Base-by-base conservation (phyloP, 2,329 filamentous ascomycete species). In the Parascedosporium putredinis region DNA sequence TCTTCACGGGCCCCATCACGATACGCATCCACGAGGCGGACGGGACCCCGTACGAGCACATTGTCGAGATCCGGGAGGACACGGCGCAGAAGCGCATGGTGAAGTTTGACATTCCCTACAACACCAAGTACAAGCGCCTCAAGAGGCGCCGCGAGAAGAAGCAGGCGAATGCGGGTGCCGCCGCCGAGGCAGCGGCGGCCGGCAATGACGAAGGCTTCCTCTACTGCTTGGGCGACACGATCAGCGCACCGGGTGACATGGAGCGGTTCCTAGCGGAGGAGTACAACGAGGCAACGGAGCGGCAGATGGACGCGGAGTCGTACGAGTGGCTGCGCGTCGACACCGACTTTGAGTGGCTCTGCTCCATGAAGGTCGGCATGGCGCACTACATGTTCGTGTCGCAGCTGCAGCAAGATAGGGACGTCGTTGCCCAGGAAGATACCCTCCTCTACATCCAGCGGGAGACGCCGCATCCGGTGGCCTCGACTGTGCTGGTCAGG, bases 301-400 rank as follows among this genome's bases (percentile, higher is more conserved):
- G 84, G 31, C 83, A 82, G 59, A 97, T 98, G 90, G 88, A 93
- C 51, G 82, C 89, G 55, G 93, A 98, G 62, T 95, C 88, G 0
- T 98, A 96, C 60, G 93, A 98, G 64, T 98, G 94, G 93, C 95
- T 98, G 57, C 84, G 93, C 18, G 86, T 97, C 68, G 93, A 98
- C 64, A 90, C 91, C 14, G 94, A 98, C 66, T 97, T 97, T 57
- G 93, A 98, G 64, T 98, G 93, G 93, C 83, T 96, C 51, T 93
- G 86, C 66, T 84, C 84, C 56, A 86, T 95, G 65, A 83, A 84
- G 53, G 73, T 76, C 9, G 84, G 83, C 55, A 88, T 96, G 76
- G 88, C 88, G 43, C 81, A 88, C 4, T 97, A 97, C 72, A 98
- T 98, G 94, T 96, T 93, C 63, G 81, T 95, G 52, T 96, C 93